Base-by-base conservation (phyloP, 345 rosid species). In the Arabidopsis suecica region DNA sequence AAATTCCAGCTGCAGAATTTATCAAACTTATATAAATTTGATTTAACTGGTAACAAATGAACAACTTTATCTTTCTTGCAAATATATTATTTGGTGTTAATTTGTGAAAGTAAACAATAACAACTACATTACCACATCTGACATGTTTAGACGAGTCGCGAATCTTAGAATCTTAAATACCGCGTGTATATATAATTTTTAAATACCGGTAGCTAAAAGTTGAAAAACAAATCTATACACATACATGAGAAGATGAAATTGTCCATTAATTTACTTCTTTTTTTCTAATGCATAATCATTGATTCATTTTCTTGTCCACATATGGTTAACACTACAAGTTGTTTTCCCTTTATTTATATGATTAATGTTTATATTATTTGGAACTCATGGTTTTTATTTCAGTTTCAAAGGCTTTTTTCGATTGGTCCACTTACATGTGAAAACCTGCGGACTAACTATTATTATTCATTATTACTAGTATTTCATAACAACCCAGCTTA, bases 361-460 rank as follows among this genome's bases (percentile, higher is more conserved):
- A 69, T 68, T 18, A 51, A 42, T 41, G 56, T 22, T 33, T 62
- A 36, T 51, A 44, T 44, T 33, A 51, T 55, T 18, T 63, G 40
- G 30, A 63, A 54, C 36, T 34, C 22, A 34, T 54, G 36, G 4
- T 22, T 61, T 36, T 77, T 34, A 18, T 44, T 34, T 70, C 47
- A 48, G 36, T 49, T 65, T 59, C 33, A 33, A 49, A 65, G 48
- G 41, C 72, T 20, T 20, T 71, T 78, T 71, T 71, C 55, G 62
- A 78, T 78, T 41, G 77, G 81, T 78, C 68, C 77, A 78, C 69
- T 61, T 50, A 33, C 81, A 78, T 65, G 81, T 78, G 81, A 58
- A 32, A 65, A 65, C 73, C 72, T 65, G 69, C 41, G 11, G 45
- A 57, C 36, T 71, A 38, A 65, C 47, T 28, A 71, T 47, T 22